Percentiles rank a stretch among this genome's conserved stretches.
These are phyloP conservation scores for Malassezia arunalokei DNA, from an alignment of 1,284 basidiomycete species.

Conservation along the genomic window DNA sequence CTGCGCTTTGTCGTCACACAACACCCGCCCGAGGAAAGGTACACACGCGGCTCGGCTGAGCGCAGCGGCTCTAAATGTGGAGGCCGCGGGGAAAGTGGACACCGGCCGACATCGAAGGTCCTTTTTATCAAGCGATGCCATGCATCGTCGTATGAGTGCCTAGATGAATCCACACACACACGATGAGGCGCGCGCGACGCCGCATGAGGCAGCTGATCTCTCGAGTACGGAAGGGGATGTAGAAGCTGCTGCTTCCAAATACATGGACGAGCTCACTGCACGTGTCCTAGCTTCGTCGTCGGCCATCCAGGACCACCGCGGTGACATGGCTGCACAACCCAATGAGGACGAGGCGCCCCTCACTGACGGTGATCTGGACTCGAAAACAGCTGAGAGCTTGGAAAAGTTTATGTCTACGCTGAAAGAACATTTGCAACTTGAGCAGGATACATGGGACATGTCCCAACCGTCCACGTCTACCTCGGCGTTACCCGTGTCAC, in stretches of 20 bases:
- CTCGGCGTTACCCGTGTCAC: neutral
- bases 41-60: neutral
- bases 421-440: slow-evolving; percentile 13
- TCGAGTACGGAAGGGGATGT: neutral
- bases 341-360: neutral
- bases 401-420: slow-evolving; percentile 33
- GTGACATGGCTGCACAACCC: neutral
- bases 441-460: slow-evolving; percentile 7
- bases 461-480: neutral
- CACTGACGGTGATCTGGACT: slow-evolving; percentile 12
- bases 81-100: neutral
- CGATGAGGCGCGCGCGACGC: too few species aligned
- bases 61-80: neutral
- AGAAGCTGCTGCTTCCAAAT: slow-evolving; percentile 2
- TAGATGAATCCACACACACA: too few species aligned
- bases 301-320: neutral
- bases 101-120: neutral
- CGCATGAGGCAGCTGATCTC: neutral
- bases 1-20: too few species aligned
- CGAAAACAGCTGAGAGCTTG: slow-evolving; percentile 24
- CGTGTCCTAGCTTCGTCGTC: neutral
- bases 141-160: neutral
- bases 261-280: slow-evolving; percentile 12
- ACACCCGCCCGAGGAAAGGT: neutral
- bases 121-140: neutral